phyloP scores from a whole-genome alignment of 805 yeast genomes.

The Saccharomycopsis oosterbeekiorum region DNA sequence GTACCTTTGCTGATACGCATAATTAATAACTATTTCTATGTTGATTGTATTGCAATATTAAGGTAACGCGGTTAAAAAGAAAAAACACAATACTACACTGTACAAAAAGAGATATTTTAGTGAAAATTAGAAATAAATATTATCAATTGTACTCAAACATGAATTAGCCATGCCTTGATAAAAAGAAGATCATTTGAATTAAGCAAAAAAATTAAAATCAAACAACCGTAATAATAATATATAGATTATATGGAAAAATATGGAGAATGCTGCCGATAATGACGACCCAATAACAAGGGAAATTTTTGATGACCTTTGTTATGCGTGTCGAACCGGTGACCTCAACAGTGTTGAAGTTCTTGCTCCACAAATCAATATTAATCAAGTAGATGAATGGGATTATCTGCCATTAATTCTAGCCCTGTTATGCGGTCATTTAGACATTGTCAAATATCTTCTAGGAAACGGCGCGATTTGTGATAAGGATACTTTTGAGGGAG shows the following conservation, averaged over 20 bases:
- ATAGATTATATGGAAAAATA: not conserved
- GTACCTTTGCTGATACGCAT: constrained; percentile 6
- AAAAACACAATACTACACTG: no score
- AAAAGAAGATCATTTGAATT: no score
- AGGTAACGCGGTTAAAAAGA: no score
- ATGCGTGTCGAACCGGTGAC: constrained; percentile 64
- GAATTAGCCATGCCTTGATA: no score
- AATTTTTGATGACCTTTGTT: constrained; percentile 1
- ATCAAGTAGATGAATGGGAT: constrained; percentile 56
- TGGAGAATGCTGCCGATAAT: not conserved
- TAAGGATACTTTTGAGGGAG: constrained; percentile 75
- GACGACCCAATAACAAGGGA: not conserved
- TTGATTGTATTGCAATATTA: not conserved
- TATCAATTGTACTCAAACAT: no score
- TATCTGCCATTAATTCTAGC: constrained; percentile 68
- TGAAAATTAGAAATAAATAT: no score
- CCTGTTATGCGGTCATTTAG: constrained; percentile 64
- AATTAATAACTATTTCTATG: no score
- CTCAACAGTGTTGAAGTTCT: constrained; percentile 46
- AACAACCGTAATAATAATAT: no score
- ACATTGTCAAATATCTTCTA: constrained; percentile 50
- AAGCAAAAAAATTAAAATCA: no score
- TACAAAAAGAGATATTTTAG: no score
- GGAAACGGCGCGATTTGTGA: constrained; percentile 68
- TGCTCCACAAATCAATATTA: constrained; percentile 39